Evolutionary conservation across 495 filamentous ascomycete species (phyloP), one percentile per base, ranked within the genome.

Genomic region (Cenococcum geophilum): DNA sequence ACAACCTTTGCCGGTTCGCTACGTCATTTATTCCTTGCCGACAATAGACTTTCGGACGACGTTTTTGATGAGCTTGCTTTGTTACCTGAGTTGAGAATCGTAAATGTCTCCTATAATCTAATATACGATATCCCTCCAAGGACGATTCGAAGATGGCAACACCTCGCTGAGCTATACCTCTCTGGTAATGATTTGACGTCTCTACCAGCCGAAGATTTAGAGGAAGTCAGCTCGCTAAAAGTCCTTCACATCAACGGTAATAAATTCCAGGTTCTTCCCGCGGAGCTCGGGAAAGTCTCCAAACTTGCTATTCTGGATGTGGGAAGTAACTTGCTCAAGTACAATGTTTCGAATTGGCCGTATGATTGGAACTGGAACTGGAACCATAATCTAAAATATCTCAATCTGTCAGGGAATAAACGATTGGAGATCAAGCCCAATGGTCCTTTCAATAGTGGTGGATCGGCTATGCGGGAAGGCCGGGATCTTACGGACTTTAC

Each of bases 341-440:
- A 99, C 78, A 99, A 99, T 70, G 92, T 99, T 36, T 93, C 91
- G 25, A 99, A 99, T 70, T 96, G 95, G 82, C 93, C 95, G 0
- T 99, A 99, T 69, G 93, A 99, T 71, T 99, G 93, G 93, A 99
- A 99, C 68, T 99, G 93, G 93, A 97, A 97, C 72, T 90, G 92
- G 81, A 99, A 97, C 63, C 86, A 87, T 40, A 92, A 95, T 62
- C 77, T 99, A 59, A 89, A 91, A 62, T 97, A 95, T 68, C 85
- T 99, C 61, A 99, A 97, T 68, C 82, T 99, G 61, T 97, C 92
- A 6, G 93, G 95, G 23, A 99, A 99, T 77, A 95, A 96, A 73
- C 85, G 92, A 34, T 74, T 99, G 43, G 95, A 99, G 74, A 99
- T 99, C 74, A 97, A 97, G 72, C 88, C 89, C 0, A 90, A 86